Evolutionary conservation across 1,284 basidiomycete species (phyloP), one percentile per base, ranked within the genome.

Genomic region (Ceratobasidium sp.): DNA sequence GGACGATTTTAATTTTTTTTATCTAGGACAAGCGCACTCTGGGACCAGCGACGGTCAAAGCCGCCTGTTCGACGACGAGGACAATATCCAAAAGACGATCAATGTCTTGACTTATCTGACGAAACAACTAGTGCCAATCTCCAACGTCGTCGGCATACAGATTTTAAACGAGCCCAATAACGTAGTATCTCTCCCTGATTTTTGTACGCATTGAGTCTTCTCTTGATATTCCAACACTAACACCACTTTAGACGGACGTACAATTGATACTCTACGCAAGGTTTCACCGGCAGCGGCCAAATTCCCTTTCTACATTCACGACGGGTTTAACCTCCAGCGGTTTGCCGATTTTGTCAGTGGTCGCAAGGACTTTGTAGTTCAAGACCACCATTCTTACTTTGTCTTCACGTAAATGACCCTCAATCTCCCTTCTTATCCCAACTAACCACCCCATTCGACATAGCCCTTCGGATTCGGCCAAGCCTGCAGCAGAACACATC

Each of bases 61-160:
- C 45, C 83, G 85, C 60, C 81, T 93, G 45, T 94, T 93, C 81
- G 81, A 83, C 77, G 83, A 84, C 76, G 80, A 84, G 14, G 79
- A 79, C 17, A 88, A 91, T 79, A 83, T 86, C 80, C 82, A 89
- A 63, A 87, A 89, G 79, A 93, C 92, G 0, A 84, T 91, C 56
- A 81, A 84, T 56, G 85, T 89, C 19, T 83, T 93, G 50, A 85
- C 84, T 11, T 91, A 85, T 82, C 82, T 95, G 57, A 85, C 85
- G 41, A 80, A 88, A 66, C 83, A 90, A 77, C 82, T 94, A 27
- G 86, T 84, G 36, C 81, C 84, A 71, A 89, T 93, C 22, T 89
- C 89, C 69, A 94, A 95, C 79, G 86, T 94, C 22, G 88, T 93
- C 53, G 93, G 92, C 0, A 90, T 95, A 56, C 86, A 94, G 80